Percentiles rank a stretch among this genome's conserved stretches.
Evolutionary conservation across 768 basidiomycete genomes (phyloP).

Genomic region (Kwoniella sp.): DNA sequence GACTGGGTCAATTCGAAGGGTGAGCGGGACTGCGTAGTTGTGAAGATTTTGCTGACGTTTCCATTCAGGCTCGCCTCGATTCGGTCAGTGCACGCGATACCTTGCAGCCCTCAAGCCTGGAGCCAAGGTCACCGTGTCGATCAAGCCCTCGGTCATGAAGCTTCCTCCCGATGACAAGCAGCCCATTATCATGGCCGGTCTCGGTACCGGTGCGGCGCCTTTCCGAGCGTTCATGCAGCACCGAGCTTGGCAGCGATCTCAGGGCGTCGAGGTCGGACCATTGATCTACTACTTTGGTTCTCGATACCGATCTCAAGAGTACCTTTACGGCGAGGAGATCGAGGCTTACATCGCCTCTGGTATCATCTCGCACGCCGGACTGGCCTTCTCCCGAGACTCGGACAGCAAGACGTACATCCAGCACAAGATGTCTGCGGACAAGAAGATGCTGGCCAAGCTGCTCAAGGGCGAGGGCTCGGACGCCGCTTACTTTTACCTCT

Average conservation of each 20-base stretch:
- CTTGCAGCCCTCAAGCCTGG: slow-evolving; percentile 76
- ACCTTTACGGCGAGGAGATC: slow-evolving; percentile 74
- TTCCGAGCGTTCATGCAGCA: slow-evolving; percentile 99
- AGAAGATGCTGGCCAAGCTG: slow-evolving; percentile 67
- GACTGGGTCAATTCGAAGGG: slow-evolving; percentile 86
- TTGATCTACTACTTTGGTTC: slow-evolving; percentile 98
- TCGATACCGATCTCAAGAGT: slow-evolving; percentile 89
- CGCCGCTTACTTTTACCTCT: slow-evolving; percentile 75
- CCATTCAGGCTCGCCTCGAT: slow-evolving; percentile 63
- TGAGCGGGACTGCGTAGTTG: slow-evolving; percentile 50
- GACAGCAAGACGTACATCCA: slow-evolving; percentile 95
- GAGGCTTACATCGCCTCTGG: slow-evolving; percentile 85
- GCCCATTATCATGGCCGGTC: slow-evolving; percentile 96
- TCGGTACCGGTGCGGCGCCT: slow-evolving; percentile 93
- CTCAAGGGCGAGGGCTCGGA: slow-evolving; percentile 56
- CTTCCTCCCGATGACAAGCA: slow-evolving; percentile 77
- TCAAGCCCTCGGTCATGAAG: slow-evolving; percentile 99
- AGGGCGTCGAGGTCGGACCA: slow-evolving; percentile 78
- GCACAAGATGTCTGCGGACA: slow-evolving; percentile 94
- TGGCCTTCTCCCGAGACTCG: slow-evolving; percentile 94
- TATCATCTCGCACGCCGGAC: slow-evolving; percentile 79
- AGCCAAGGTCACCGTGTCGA: slow-evolving; percentile 91
- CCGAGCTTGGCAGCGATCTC: slow-evolving; percentile 72
- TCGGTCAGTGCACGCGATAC: slow-evolving; percentile 95
- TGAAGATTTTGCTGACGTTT: slow-evolving; percentile 6